phyloP scores from a whole-genome alignment of 176 grass and related monocot species.

The Bonia amplexicaulis region DNA sequence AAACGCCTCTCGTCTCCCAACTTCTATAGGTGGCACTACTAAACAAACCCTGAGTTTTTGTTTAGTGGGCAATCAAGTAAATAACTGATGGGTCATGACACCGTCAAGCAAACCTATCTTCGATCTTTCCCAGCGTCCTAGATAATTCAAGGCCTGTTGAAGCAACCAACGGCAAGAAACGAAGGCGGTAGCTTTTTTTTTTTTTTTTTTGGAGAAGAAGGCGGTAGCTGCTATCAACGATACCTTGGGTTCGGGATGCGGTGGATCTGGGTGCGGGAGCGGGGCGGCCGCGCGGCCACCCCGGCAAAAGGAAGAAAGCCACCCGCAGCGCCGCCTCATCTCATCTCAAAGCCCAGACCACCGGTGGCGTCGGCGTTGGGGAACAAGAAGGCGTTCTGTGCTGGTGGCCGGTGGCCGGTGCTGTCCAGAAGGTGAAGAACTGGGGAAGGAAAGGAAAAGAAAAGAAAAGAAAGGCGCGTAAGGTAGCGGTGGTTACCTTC shows the following conservation, averaged over 20 bases:
- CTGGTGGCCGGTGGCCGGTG: not conserved
- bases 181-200: not conserved
- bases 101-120: not conserved
- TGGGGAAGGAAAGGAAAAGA: not conserved
- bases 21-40: not conserved
- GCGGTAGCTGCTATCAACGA: not conserved
- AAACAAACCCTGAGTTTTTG: not conserved
- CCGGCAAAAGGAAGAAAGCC: conserved; percentile 24
- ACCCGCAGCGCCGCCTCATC: conserved; percentile 40
- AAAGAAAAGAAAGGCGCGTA: not conserved
- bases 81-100: not conserved
- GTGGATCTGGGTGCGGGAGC: conserved; percentile 29
- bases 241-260: conserved; percentile 21
- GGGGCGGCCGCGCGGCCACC: not conserved
- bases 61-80: not conserved
- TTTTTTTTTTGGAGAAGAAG: no score
- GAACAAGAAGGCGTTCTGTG: not conserved
- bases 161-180: not conserved
- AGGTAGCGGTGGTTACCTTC: conserved; percentile 8
- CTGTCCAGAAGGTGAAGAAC: not conserved
- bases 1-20: not conserved
- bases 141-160: not conserved
- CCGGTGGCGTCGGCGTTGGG: not conserved
- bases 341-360: not conserved
- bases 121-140: not conserved